These are phyloP conservation scores for Suhomyces yuchorum DNA, from an alignment of 1,139 yeast species.

Conservation along the genomic window DNA sequence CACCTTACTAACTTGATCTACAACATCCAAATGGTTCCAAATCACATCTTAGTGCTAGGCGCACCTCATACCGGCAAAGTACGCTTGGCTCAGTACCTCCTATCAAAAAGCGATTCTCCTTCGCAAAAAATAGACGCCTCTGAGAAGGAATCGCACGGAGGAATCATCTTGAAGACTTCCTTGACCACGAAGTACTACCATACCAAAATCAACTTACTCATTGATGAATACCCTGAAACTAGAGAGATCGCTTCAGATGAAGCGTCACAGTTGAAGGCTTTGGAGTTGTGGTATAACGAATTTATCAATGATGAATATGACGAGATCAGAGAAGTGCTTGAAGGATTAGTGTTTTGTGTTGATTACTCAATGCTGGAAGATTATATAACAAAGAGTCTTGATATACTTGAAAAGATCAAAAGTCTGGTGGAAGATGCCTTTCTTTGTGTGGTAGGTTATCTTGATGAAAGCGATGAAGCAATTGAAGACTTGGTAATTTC, in stretches of 20 bases:
- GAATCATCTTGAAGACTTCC: conserved; percentile 33
- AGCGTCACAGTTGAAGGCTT: conserved; percentile 18
- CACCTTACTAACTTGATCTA: background rate
- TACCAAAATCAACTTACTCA: conserved; percentile 32
- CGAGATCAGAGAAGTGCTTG: conserved; percentile 43
- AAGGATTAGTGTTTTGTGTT: conserved; percentile 42
- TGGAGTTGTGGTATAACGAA: conserved; percentile 34
- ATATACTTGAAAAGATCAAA: conserved; percentile 30
- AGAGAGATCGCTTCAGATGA: conserved; percentile 10
- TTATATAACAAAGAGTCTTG: conserved; percentile 21
- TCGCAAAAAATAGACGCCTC: conserved; percentile 7
- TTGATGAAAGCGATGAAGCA: conserved; percentile 18
- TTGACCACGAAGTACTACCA: conserved; percentile 38
- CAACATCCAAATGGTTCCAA: conserved; percentile 20
- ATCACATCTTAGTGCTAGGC: conserved; percentile 44
- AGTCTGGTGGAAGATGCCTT: conserved; percentile 28
- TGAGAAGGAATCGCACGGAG: conserved; percentile 32
- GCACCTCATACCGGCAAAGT: conserved; percentile 42
- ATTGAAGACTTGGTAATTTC: conserved; percentile 34
- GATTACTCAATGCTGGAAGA: conserved; percentile 23
- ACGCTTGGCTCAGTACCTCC: conserved; percentile 28
- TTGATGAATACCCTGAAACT: conserved; percentile 43
- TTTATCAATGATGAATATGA: conserved; percentile 31
- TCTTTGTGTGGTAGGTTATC: conserved; percentile 28
- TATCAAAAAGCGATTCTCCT: conserved; percentile 13